Conservation (phyloP, 164 flowering plant genomes). For the Houttuynia cordata region DNA sequence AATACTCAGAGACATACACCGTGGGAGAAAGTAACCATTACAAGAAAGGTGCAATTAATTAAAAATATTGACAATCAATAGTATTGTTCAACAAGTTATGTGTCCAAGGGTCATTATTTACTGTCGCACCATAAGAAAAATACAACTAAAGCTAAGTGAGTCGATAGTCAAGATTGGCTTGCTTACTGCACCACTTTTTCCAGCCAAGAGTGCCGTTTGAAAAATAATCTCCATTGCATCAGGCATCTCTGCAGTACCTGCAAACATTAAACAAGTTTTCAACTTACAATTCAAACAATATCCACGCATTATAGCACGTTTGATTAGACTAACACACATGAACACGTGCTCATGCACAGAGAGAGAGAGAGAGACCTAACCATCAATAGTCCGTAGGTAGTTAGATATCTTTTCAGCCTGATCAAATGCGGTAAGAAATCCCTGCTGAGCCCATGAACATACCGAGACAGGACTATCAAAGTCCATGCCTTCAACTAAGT, state of each 20-base stretch:
- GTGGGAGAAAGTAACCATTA: no score
- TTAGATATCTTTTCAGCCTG: conserved; percentile 30
- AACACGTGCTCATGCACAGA: not conserved
- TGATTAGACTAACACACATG: not conserved
- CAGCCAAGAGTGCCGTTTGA: conserved; percentile 27
- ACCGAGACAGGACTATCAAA: conserved; percentile 27
- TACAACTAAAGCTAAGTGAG: not conserved
- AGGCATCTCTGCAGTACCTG: conserved; percentile 37
- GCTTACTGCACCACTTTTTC: conserved; percentile 41
- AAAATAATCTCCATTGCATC: conserved; percentile 39
- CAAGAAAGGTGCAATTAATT: no score
- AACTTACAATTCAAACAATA: not conserved
- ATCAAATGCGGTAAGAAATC: conserved; percentile 30
- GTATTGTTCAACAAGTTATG: not conserved
- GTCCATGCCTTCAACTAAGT: conserved; percentile 12
- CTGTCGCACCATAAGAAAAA: no score
- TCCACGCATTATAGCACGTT: not conserved
- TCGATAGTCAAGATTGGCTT: not conserved
- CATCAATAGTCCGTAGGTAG: conserved; percentile 24
- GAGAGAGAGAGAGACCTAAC: conserved; percentile 12
- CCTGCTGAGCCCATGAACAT: conserved; percentile 27
- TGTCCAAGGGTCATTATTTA: not conserved
- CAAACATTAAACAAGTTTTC: not conserved
- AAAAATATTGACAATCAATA: not conserved
- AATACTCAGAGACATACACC: no score